Conservation (phyloP, 1,284 basidiomycete species). For the Sparassis latifolia region DNA sequence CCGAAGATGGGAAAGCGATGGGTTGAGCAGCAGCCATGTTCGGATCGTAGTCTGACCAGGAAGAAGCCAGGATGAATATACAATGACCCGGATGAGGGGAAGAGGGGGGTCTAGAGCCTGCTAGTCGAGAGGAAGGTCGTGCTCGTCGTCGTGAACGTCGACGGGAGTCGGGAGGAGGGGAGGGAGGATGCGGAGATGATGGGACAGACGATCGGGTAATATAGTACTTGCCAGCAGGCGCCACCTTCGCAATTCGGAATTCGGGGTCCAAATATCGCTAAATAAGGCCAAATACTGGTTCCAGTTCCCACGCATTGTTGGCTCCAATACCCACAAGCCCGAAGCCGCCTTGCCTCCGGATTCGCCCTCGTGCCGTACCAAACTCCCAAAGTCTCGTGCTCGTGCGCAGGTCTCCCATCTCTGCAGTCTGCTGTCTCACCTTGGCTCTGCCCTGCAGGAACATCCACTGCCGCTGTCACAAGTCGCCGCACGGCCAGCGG, state of each 20-base stretch:
- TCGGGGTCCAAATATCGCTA: background rate
- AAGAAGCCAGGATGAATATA: conserved; percentile 3
- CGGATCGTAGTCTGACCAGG: conserved; percentile 3
- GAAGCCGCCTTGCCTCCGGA: no score
- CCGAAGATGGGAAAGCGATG: conserved; percentile 32
- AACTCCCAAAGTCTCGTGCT: no score
- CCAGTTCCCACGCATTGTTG: background rate
- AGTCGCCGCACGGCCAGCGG: no score
- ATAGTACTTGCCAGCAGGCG: conserved; percentile 8
- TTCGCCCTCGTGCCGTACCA: no score
- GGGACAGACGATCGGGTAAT: conserved; percentile 12
- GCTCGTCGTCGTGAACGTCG: conserved; percentile 6
- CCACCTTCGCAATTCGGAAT: conserved; percentile 1
- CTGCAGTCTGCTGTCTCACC: no score
- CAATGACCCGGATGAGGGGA: conserved; percentile 6
- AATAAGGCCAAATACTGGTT: background rate
- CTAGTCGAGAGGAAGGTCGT: conserved; percentile 1
- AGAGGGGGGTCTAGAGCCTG: conserved; percentile 3
- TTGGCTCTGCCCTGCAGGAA: no score
- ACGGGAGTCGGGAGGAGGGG: conserved; percentile 3
- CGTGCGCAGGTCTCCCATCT: no score
- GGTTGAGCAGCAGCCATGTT: conserved; percentile 45
- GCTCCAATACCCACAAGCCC: no score
- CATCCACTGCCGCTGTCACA: no score
- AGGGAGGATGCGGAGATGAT: conserved; percentile 1